phyloP scores from a whole-genome alignment of 2,329 filamentous ascomycete genomes.

The Ceratocystis colombiana region DNA sequence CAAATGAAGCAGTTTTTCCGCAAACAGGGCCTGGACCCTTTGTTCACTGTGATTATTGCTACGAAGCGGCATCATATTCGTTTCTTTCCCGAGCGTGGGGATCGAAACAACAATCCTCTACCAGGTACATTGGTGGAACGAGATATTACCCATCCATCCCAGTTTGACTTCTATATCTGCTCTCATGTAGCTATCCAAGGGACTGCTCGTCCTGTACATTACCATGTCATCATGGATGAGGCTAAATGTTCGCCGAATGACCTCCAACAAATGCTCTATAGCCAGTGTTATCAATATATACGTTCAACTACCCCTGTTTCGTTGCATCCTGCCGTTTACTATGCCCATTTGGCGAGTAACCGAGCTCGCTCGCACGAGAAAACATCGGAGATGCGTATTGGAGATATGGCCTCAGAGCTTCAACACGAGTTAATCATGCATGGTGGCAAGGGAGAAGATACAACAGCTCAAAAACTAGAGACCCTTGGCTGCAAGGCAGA shows the following conservation, averaged over 20 bases:
- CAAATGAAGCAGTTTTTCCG: slow-evolving; percentile 57
- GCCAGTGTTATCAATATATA: slow-evolving; percentile 88
- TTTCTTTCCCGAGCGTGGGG: slow-evolving; percentile 65
- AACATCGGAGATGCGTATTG: slow-evolving; percentile 28
- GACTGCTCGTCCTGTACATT: slow-evolving; percentile 84
- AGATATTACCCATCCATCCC: slow-evolving; percentile 82
- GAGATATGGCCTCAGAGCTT: slow-evolving; percentile 3
- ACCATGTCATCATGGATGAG: slow-evolving; percentile 81
- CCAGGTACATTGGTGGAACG: slow-evolving; percentile 81
- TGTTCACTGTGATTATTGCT: slow-evolving; percentile 76
- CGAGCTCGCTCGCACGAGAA: slow-evolving; percentile 68
- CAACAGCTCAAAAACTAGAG: slow-evolving; percentile 1
- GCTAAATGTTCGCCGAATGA: slow-evolving; percentile 54
- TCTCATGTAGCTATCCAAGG: slow-evolving; percentile 74
- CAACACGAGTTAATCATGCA: slow-evolving; percentile 9
- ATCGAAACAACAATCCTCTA: slow-evolving; percentile 69
- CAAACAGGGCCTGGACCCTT: slow-evolving; percentile 38
- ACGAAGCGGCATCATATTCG: slow-evolving; percentile 92
- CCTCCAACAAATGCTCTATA: slow-evolving; percentile 81
- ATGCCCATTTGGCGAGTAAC: slow-evolving; percentile 78
- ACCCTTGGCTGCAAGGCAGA: slow-evolving; percentile 23
- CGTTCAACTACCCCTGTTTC: slow-evolving; percentile 90
- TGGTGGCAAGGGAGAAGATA: slow-evolving; percentile 1
- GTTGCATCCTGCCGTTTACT: slow-evolving; percentile 82
- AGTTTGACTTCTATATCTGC: slow-evolving; percentile 72